Conservation (phyloP, 164 flowering plant genomes). For the Tetrastigma voinierianum region DNA sequence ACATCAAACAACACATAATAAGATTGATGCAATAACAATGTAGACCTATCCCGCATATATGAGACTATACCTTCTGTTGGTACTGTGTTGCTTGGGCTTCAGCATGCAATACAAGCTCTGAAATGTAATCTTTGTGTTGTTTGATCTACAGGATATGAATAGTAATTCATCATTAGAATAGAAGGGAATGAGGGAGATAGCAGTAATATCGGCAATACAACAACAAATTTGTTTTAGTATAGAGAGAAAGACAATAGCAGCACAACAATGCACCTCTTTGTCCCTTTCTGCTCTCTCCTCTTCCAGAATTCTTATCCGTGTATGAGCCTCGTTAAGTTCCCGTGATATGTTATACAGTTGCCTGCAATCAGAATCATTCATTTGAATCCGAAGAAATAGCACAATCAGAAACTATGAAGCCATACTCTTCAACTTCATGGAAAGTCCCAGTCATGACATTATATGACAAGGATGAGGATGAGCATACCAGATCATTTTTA, state of each 20-base stretch:
- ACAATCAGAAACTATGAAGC: no score
- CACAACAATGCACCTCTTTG: constrained; percentile 49
- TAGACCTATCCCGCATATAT: no score
- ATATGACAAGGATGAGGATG: no score
- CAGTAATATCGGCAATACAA: not conserved
- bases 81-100: constrained; percentile 88
- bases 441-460: no score
- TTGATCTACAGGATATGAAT: constrained; percentile 52
- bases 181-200: not conserved
- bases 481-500: no score
- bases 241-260: constrained; percentile 1
- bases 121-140: constrained; percentile 63
- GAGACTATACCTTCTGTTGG: constrained; percentile 68
- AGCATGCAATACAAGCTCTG: constrained; percentile 78
- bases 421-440: no score
- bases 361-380: constrained; percentile 33
- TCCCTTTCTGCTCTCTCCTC: constrained; percentile 52
- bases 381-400: not conserved
- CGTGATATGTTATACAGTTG: constrained; percentile 21
- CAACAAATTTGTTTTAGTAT: no score
- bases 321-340: constrained; percentile 48
- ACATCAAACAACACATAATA: no score
- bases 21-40: no score
- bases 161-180: not conserved
- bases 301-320: constrained; percentile 48